These are phyloP conservation scores for Toxicodendron radicans DNA, from an alignment of 345 rosid genomes.

Conservation along the genomic window DNA sequence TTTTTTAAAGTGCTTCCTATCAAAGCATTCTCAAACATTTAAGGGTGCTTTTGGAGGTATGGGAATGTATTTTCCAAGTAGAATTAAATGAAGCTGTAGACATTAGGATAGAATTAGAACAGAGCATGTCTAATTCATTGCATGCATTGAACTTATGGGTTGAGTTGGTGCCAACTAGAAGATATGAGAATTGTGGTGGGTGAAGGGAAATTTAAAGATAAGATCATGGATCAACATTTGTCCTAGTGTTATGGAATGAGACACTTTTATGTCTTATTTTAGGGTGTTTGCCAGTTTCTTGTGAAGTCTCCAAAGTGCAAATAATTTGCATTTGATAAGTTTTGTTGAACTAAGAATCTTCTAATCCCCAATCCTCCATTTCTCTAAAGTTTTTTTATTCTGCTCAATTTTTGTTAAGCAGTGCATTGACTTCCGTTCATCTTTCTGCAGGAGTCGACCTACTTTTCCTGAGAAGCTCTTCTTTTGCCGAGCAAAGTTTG, in stretches of 20 bases:
- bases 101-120: too few relatives aligned
- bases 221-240: too few relatives aligned
- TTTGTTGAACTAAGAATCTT: background rate
- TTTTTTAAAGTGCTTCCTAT: too few relatives aligned
- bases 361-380: background rate
- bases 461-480: conserved; percentile 27
- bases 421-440: background rate
- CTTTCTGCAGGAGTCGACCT: conserved; percentile 22
- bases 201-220: background rate
- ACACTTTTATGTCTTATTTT: too few relatives aligned
- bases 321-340: background rate
- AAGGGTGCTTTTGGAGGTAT: background rate
- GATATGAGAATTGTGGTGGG: too few relatives aligned
- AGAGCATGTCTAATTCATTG: too few relatives aligned
- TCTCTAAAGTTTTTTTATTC: background rate
- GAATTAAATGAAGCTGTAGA: too few relatives aligned
- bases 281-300: background rate
- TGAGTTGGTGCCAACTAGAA: too few relatives aligned
- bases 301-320: background rate
- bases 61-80: background rate
- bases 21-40: too few relatives aligned
- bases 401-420: background rate
- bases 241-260: too few relatives aligned
- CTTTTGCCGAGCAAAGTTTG: conserved; percentile 32
- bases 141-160: too few relatives aligned